Evolutionary conservation across 2,329 filamentous ascomycete species (phyloP).

Genomic region (Ophiocordyceps camponoti-floridani): DNA sequence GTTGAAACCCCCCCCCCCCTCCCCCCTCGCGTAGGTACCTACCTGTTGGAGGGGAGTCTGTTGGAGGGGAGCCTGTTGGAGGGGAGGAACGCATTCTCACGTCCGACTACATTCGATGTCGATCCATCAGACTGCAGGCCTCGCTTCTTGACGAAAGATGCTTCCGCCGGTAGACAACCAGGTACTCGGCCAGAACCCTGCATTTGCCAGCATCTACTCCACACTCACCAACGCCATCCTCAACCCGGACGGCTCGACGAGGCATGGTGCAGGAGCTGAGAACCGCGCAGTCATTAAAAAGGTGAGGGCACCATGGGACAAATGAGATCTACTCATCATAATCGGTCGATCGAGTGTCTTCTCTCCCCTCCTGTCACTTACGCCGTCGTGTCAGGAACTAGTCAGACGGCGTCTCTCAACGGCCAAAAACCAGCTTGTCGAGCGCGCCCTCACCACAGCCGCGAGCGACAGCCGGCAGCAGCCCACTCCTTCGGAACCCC

Average conservation of each 20-base stretch:
- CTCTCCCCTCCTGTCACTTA: no score
- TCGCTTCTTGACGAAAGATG: constrained; percentile 17
- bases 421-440: constrained; percentile 32
- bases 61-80: no score
- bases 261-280: constrained; percentile 27
- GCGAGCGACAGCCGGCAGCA: constrained; percentile 12
- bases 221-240: constrained; percentile 35
- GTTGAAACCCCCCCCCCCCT: no score
- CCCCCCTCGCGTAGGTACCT: no score
- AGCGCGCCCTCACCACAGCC: constrained; percentile 28
- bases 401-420: constrained; percentile 26
- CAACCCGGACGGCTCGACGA: constrained; percentile 39
- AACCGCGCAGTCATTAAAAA: constrained; percentile 30
- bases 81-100: no score
- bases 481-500: constrained; percentile 20
- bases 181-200: constrained; percentile 36
- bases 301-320: constrained; percentile 14
- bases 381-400: constrained; percentile 22
- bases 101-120: no score
- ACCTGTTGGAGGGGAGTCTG: no score
- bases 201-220: constrained; percentile 40
- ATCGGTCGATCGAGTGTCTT: not conserved
- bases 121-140: no score
- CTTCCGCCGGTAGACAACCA: constrained; percentile 38
- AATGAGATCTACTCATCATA: no score